These are phyloP conservation scores for Pleurotus tuber-regium DNA, from an alignment of 768 basidiomycete species.

Conservation along the genomic window DNA sequence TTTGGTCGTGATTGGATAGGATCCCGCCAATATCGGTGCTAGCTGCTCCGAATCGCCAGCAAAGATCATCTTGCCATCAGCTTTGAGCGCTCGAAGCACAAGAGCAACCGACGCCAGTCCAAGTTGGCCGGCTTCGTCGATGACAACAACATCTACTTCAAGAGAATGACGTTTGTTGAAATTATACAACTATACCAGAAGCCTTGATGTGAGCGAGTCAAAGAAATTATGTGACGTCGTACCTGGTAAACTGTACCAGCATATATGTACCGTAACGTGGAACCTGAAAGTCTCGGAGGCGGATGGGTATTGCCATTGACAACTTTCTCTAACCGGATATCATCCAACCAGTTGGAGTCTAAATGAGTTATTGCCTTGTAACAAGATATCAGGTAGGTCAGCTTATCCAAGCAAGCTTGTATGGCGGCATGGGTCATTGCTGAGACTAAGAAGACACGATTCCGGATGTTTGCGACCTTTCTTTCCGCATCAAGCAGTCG, in stretches of 20 bases:
- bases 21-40: slow-evolving; percentile 45
- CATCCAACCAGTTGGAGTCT: slow-evolving; percentile 40
- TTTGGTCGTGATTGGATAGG: slow-evolving; percentile 40
- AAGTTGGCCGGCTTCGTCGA: slow-evolving; percentile 54
- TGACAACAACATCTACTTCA: slow-evolving; percentile 40
- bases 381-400: slow-evolving; percentile 32
- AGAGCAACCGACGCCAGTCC: slow-evolving; percentile 43
- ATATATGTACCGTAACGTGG: slow-evolving; percentile 33
- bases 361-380: slow-evolving; percentile 35
- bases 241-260: slow-evolving; percentile 50
- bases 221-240: slow-evolving; percentile 14
- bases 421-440: slow-evolving; percentile 55
- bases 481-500: slow-evolving; percentile 42
- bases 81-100: slow-evolving; percentile 38
- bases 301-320: slow-evolving; percentile 38
- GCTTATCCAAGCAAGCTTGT: slow-evolving; percentile 43
- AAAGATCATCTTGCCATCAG: slow-evolving; percentile 39
- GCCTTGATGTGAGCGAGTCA: not conserved
- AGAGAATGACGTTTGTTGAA: slow-evolving; percentile 39
- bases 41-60: slow-evolving; percentile 54
- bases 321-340: slow-evolving; percentile 40
- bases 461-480: slow-evolving; percentile 24
- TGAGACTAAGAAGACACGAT: slow-evolving; percentile 44
- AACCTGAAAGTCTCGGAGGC: slow-evolving; percentile 26
- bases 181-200: slow-evolving; percentile 37